Percentiles rank a stretch among this genome's conserved stretches.
Evolutionary conservation across 176 grass and related monocot genomes (phyloP).

Genomic region (Oryza glumipatula): DNA sequence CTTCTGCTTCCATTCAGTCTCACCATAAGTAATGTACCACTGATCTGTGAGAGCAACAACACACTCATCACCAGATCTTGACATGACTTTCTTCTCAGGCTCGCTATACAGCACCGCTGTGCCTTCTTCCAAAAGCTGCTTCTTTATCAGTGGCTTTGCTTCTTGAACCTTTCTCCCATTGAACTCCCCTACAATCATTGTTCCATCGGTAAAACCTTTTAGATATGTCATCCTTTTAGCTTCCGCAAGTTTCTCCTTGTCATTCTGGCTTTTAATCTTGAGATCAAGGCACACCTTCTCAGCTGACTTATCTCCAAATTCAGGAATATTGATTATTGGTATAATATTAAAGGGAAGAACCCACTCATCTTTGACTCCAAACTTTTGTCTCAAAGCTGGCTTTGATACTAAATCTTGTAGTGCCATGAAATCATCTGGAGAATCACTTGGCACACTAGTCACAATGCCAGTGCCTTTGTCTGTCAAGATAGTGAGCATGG

Average conservation of each 20-base stretch:
- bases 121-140: slow-evolving; percentile 58
- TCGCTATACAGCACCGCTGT: slow-evolving; percentile 64
- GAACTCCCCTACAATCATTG: slow-evolving; percentile 75
- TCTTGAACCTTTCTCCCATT: slow-evolving; percentile 69
- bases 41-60: slow-evolving; percentile 86
- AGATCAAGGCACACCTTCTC: slow-evolving; percentile 70
- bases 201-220: slow-evolving; percentile 79
- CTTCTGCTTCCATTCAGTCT: slow-evolving; percentile 67
- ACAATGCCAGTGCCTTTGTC: slow-evolving; percentile 72
- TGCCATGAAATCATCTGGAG: slow-evolving; percentile 77
- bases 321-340: slow-evolving; percentile 82
- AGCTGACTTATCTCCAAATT: slow-evolving; percentile 74
- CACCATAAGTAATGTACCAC: slow-evolving; percentile 88
- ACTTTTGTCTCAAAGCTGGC: slow-evolving; percentile 63
- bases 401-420: slow-evolving; percentile 66
- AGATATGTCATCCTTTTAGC: slow-evolving; percentile 74
- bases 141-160: slow-evolving; percentile 71
- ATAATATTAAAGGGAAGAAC: slow-evolving; percentile 59
- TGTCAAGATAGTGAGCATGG: slow-evolving; percentile 73
- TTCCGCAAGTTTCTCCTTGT: slow-evolving; percentile 80
- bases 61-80: slow-evolving; percentile 85
- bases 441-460: slow-evolving; percentile 78
- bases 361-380: slow-evolving; percentile 76
- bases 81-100: slow-evolving; percentile 81
- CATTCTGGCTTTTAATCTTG: slow-evolving; percentile 78